phyloP scores from a whole-genome alignment of 768 basidiomycete species.

The Amyloporia xantha region DNA sequence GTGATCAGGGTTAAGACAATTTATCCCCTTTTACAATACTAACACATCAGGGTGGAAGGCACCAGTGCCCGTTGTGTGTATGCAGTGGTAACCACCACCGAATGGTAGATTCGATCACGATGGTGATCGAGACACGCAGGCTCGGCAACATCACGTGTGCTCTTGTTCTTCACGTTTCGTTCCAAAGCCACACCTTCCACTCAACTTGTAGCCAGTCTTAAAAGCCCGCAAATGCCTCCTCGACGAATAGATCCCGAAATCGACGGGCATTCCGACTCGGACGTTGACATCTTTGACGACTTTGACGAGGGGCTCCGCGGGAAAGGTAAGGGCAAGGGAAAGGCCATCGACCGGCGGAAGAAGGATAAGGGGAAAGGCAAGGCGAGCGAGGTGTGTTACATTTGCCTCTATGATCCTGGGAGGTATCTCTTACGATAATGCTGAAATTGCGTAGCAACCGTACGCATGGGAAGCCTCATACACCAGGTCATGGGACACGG shows the following conservation, averaged over 20 bases:
- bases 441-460: conserved; percentile 45
- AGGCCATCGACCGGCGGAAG: conserved; percentile 44
- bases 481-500: conserved; percentile 92
- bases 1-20: no score
- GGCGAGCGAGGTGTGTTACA: conserved; percentile 42
- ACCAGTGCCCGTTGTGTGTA: no score
- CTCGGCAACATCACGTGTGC: neutral
- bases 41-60: no score
- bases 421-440: no score
- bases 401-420: neutral
- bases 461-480: conserved; percentile 98
- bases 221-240: conserved; percentile 11
- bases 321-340: conserved; percentile 42
- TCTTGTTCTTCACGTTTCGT: neutral
- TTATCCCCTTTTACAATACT: no score
- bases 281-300: conserved; percentile 56
- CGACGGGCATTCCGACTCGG: conserved; percentile 60
- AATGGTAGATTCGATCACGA: neutral
- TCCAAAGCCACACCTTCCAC: neutral
- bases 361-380: conserved; percentile 52
- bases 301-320: conserved; percentile 25
- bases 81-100: no score
- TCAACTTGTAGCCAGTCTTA: neutral
- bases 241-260: conserved; percentile 25
- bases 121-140: neutral